Percentiles rank a stretch among this genome's conserved stretches.
Evolutionary conservation across 305 asterid species (phyloP).

Genomic region (Rubia occidens): DNA sequence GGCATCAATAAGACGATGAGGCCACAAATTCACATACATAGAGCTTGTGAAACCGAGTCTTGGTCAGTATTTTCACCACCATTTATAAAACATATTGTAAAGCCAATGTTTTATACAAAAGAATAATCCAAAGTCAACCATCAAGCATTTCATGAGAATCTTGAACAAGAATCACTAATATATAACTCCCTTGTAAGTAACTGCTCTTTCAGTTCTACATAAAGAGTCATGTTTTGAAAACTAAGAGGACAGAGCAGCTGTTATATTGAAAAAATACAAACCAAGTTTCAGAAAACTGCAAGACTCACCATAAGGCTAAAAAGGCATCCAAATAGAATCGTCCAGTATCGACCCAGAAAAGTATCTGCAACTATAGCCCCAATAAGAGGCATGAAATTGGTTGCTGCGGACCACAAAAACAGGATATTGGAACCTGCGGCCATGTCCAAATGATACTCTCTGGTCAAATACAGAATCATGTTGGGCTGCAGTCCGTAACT

Average conservation of each 20-base stretch:
- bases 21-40: not conserved
- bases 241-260: too few relatives aligned
- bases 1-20: not conserved
- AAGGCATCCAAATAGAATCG: conserved; percentile 17
- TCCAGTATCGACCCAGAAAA: conserved; percentile 21
- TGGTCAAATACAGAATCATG: conserved; percentile 52
- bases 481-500: conserved; percentile 44
- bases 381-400: conserved; percentile 21
- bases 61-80: not conserved
- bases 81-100: not conserved
- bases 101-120: not conserved
- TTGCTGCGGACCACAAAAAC: conserved; percentile 38
- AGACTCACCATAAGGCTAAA: conserved; percentile 10
- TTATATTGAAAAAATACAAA: not conserved
- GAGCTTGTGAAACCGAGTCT: not conserved
- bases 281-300: not conserved
- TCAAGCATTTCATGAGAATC: not conserved
- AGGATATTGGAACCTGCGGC: conserved; percentile 34
- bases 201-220: too few relatives aligned
- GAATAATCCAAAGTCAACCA: not conserved
- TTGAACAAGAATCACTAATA: too few relatives aligned
- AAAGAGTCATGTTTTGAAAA: too few relatives aligned
- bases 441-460: conserved; percentile 43
- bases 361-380: conserved; percentile 25
- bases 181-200: too few relatives aligned